These are phyloP conservation scores for Keqinozyma sinolaborantium DNA, from an alignment of 1,139 yeast genomes.

Conservation along the genomic window DNA sequence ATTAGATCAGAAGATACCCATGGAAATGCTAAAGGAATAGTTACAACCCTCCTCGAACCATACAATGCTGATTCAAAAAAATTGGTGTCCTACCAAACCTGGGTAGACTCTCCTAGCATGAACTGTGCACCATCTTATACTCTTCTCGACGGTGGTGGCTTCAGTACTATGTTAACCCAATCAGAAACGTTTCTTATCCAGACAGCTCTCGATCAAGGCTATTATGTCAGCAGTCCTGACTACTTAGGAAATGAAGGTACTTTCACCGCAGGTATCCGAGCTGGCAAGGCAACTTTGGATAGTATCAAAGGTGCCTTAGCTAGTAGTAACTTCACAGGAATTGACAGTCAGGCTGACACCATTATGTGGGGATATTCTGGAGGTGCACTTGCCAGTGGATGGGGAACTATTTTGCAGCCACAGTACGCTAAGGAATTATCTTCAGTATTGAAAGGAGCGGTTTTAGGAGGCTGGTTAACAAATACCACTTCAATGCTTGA, in stretches of 20 bases:
- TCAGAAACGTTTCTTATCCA: constrained; percentile 23
- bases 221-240: constrained; percentile 30
- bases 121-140: constrained; percentile 34
- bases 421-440: constrained; percentile 28
- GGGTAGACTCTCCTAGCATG: constrained; percentile 25
- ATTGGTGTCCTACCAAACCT: constrained; percentile 28
- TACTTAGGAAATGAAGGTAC: constrained; percentile 27
- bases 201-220: constrained; percentile 24
- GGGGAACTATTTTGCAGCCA: constrained; percentile 32
- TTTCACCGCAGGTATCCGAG: constrained; percentile 25
- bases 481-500: constrained; percentile 18
- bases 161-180: constrained; percentile 14
- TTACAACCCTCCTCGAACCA: constrained; percentile 31
- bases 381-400: constrained; percentile 29
- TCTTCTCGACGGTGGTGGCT: constrained; percentile 16
- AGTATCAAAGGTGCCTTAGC: constrained; percentile 21
- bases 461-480: constrained; percentile 30
- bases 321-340: constrained; percentile 19
- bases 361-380: constrained; percentile 37
- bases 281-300: constrained; percentile 27
- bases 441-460: constrained; percentile 23
- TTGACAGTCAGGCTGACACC: constrained; percentile 18
- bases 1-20: constrained; percentile 30
- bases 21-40: constrained; percentile 29
- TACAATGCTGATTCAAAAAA: constrained; percentile 24